Evolutionary conservation across 2,329 filamentous ascomycete genomes (phyloP), one percentile per base, ranked within the genome.

Genomic region (Arthrobotrys sinensis): DNA sequence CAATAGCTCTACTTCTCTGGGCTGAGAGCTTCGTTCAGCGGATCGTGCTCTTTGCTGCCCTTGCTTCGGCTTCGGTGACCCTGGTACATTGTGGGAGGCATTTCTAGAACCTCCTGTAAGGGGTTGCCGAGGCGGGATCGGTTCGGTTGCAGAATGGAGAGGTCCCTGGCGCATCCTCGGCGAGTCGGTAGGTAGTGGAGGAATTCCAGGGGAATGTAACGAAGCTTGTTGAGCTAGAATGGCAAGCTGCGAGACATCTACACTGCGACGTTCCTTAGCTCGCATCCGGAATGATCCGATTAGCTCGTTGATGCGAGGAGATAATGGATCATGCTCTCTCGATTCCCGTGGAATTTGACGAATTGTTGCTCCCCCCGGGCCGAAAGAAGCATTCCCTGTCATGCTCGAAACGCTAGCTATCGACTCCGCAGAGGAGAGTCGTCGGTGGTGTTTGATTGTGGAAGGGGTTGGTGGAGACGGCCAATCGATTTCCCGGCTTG

Each of bases 401-500:
- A 60, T 43, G 32, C 73, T 73, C 5, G 45, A 57, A 16, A 19
- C n/a, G 38, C 75, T 71, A 4, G 21, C 32, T 12, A 63, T 66
- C 11, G 69, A 73, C 24, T 73, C 76, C 0, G 69, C 60, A 21
- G 66, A 72, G 3, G 68, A 72, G 2, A 73, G 55, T 1, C 69
- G 45, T 48, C 76, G 57, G 46, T 68, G 75, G 8, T 66, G 60
- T 32, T 72, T 78, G 32, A 60, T 43, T 12, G 46, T 50, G n/a
- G 68, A 46, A n/a, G 68, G 16, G 16, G 62, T 64, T 21, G 76
- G 62, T 19, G 67, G 50, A 4, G 62, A 43, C 12, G 24, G 63
- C 68, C 68, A 79, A 53, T 73, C 63, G 45, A 79, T 79, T 24
- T 79, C 76, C 34, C 76, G 68, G 40, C 76, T 79, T 11, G 67